A percentile compares a stretch with the other conserved stretches of the same genome.
Conservation (phyloP, 139 green algal genomes). For the Zygnema circumcarinatum region DNA sequence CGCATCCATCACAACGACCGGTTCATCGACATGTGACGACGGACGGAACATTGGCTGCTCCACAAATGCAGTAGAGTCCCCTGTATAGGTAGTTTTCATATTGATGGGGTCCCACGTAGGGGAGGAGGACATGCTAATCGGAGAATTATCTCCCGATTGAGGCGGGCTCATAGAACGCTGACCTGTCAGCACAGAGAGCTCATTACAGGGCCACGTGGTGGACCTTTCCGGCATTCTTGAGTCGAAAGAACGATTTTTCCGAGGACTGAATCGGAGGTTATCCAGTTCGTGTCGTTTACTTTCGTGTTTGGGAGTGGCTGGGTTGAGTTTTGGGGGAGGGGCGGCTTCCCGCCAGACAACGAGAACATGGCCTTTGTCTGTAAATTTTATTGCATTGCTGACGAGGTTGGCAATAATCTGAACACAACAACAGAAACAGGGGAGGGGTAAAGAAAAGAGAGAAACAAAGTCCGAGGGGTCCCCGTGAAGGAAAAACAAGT, state of each 20-base stretch:
- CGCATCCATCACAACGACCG: too few relatives aligned
- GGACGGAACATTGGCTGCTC: too few relatives aligned
- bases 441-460: neutral
- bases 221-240: too few relatives aligned
- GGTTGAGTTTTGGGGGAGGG: neutral
- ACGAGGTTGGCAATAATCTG: slow-evolving; percentile 48
- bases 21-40: too few relatives aligned
- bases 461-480: neutral
- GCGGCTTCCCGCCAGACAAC: neutral
- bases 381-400: slow-evolving; percentile 75
- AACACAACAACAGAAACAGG: neutral
- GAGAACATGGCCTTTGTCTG: neutral
- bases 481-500: too few relatives aligned
- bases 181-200: too few relatives aligned
- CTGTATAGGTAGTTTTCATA: neutral
- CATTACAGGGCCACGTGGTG: neutral
- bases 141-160: neutral
- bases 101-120: neutral
- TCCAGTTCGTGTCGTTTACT: too few relatives aligned
- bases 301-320: too few relatives aligned
- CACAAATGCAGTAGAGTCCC: too few relatives aligned
- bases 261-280: too few relatives aligned
- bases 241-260: too few relatives aligned
- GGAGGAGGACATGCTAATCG: neutral
- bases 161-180: neutral